phyloP scores from a whole-genome alignment of 2,329 filamentous ascomycete genomes.

The Fusarium duplospermum region DNA sequence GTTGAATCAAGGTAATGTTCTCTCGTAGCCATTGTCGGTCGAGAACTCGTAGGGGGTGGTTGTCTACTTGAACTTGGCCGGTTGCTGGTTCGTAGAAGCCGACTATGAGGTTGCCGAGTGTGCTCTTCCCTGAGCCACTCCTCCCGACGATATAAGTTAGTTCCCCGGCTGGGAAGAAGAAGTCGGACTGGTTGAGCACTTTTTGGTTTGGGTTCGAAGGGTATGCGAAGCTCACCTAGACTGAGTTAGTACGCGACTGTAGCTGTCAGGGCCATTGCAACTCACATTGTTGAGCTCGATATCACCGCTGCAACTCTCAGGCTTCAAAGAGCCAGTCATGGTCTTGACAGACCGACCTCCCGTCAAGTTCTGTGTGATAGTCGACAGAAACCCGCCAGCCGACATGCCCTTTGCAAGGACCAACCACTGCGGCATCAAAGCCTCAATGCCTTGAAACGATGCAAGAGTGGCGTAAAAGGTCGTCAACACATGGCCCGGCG shows the following conservation, averaged over 20 bases:
- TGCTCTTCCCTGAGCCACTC: conserved; percentile 95
- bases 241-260: conserved; percentile 20
- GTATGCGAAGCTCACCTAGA: conserved; percentile 84
- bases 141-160: conserved; percentile 85
- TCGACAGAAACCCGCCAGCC: conserved; percentile 73
- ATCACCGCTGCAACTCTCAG: conserved; percentile 68
- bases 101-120: conserved; percentile 81
- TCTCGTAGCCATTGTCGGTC: conserved; percentile 78
- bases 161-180: conserved; percentile 78
- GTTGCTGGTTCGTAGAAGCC: conserved; percentile 77
- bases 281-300: conserved; percentile 77
- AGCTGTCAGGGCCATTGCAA: neutral
- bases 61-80: conserved; percentile 78
- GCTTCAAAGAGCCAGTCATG: conserved; percentile 38
- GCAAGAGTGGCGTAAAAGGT: conserved; percentile 87
- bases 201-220: conserved; percentile 72
- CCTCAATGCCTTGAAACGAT: conserved; percentile 79
- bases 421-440: conserved; percentile 80
- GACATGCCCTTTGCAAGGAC: conserved; percentile 82
- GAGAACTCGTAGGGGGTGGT: conserved; percentile 68
- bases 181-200: conserved; percentile 70
- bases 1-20: conserved; percentile 85
- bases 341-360: neutral
- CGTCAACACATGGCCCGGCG: conserved; percentile 77
- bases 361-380: conserved; percentile 51